Percentiles rank a stretch among this genome's conserved stretches.
Conservation (phyloP, 2,329 filamentous ascomycete species). For the Ceratocystis colombiana region DNA sequence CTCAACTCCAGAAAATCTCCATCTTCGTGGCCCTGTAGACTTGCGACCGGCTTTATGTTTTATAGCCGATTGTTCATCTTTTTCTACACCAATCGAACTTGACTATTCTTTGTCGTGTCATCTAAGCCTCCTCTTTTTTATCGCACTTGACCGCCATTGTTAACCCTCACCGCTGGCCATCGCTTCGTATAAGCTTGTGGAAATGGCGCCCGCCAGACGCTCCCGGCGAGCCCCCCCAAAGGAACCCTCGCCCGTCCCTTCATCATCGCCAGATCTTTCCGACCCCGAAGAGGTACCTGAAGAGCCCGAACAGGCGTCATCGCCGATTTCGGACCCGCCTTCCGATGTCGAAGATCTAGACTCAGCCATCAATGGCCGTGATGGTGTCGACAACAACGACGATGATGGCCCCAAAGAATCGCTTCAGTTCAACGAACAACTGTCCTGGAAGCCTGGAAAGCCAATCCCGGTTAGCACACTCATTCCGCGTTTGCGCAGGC, state of each 20-base stretch:
- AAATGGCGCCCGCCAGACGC: slow-evolving; percentile 25
- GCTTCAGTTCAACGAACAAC: slow-evolving; percentile 71
- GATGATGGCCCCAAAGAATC: slow-evolving; percentile 28
- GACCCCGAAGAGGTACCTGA: slow-evolving; percentile 23
- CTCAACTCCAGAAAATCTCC: background rate
- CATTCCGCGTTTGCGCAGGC: slow-evolving; percentile 64
- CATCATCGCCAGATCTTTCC: slow-evolving; percentile 23
- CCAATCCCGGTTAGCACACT: slow-evolving; percentile 77
- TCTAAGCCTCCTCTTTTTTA: background rate
- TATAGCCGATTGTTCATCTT: background rate
- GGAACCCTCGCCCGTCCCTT: slow-evolving; percentile 20
- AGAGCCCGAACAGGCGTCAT: slow-evolving; percentile 22
- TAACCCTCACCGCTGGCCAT: slow-evolving; percentile 5
- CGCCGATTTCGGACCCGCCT: slow-evolving; percentile 24
- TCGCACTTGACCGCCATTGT: background rate
- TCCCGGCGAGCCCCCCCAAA: slow-evolving; percentile 24
- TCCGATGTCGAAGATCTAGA: slow-evolving; percentile 24
- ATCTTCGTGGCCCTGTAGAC: background rate
- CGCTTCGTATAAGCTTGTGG: background rate
- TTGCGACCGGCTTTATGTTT: background rate
- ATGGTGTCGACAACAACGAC: slow-evolving; percentile 27
- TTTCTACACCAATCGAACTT: background rate
- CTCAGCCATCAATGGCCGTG: slow-evolving; percentile 19
- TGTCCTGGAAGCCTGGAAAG: slow-evolving; percentile 87
- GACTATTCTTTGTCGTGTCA: background rate